Base-by-base conservation (phyloP, 768 basidiomycete species). In the Cyclocybe cylindracea region DNA sequence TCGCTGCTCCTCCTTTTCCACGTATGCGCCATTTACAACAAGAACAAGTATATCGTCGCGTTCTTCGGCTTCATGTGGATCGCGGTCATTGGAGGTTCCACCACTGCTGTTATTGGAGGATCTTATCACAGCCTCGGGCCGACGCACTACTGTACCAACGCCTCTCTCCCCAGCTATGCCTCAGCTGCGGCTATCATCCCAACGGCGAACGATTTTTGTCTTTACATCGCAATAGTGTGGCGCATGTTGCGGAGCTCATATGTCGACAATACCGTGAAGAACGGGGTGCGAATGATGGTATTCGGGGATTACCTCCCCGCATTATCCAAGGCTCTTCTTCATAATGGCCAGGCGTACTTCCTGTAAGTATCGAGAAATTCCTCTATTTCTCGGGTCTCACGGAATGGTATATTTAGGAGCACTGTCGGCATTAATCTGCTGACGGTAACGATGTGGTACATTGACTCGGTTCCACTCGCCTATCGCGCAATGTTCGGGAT, bases 301-400 rank as follows among this genome's bases (percentile, higher is more conserved):
- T 46, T 57, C 16, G 65, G 65, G 10, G 44, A 48, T 14, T 50
- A 57, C 31, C 34, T 69, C 7, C 65, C 70, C 0, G 44, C 43
- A 7, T 58, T 69, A 10, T 64, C 66, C 0, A 58, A 55, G 39
- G 53, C 59, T 2, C 39, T 70, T 0, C 48, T 69, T 4, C 61
- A 59, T 33, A 66, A 68, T 16, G 69, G 69, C 4, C 68, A 69
- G 53, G 51, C 56, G 8, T 72, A 70, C 47, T 70, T 67, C 46
- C 34, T 68, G 70, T 70, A 44, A 13, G 68, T 61, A 2, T 24
- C 24, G 4, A 2, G 13, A 5, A 13, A 2, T 34, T 24, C 16
- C 33, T 36, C 10, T 10, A 37, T 39, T 3, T 19, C 16, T 16
- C 8, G 39, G 6, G 13, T n/a, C n/a, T 10, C 11, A 35, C 39